phyloP scores from a whole-genome alignment of 116 monocot genomes.

The Dioscorea cayenensis region DNA sequence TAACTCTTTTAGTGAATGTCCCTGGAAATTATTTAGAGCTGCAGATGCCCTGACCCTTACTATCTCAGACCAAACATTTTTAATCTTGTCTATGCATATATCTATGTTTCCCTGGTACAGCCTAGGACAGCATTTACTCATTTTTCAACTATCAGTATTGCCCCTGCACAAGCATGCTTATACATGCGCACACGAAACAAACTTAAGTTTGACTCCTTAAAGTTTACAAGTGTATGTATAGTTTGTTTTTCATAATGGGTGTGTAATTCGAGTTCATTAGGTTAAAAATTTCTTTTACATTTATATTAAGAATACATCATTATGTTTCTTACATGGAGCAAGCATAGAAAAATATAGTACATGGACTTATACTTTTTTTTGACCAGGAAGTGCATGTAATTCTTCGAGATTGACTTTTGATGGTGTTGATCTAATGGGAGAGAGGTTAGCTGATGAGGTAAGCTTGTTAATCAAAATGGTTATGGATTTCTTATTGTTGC shows the following conservation, averaged over 20 bases:
- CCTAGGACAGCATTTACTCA: no score
- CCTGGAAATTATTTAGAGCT: no score
- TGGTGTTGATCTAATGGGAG: conserved; percentile 91
- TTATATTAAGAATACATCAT: not conserved
- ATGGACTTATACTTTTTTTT: not conserved
- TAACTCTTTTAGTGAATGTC: no score
- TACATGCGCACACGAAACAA: no score
- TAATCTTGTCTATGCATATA: no score
- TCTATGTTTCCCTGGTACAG: no score
- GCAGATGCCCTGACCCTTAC: no score
- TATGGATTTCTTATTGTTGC: not conserved
- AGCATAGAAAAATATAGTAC: not conserved
- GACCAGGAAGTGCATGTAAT: conserved; percentile 84
- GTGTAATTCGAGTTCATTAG: not conserved
- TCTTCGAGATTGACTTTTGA: conserved; percentile 66
- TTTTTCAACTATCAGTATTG: no score
- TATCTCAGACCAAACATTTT: no score
- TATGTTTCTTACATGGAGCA: not conserved
- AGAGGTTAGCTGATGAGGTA: conserved; percentile 89
- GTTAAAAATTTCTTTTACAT: not conserved
- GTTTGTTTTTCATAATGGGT: not conserved
- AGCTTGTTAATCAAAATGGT: not conserved
- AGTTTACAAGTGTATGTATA: not conserved
- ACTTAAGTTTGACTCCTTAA: conserved; percentile 35
- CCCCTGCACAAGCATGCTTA: no score